Evolutionary conservation across 2,329 filamentous ascomycete species (phyloP), one percentile per base, ranked within the genome.

Genomic region (Fusarium burgessii): DNA sequence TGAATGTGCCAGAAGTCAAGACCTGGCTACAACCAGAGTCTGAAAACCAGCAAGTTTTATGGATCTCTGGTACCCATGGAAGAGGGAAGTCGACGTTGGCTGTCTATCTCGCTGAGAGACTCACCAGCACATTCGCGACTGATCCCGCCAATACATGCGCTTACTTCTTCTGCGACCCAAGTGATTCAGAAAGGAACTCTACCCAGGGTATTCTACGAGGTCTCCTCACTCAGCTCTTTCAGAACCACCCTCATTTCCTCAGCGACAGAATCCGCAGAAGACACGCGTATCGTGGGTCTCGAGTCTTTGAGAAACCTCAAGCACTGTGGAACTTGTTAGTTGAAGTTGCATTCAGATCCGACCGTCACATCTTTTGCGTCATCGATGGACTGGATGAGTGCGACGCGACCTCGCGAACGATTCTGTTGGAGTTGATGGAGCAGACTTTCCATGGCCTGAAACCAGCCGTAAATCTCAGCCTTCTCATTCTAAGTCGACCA

Each of bases 191-290:
- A 25, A 68, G 64, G n/a, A 68, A 64, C n/a, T 58, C 58, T n/a
- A 58, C 58, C 4, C 58, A 68, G 15, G 64, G 64, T 13, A 49
- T 68, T 12, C 35, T 68, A n/a, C 66, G 58, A 54, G 66, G 58
- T 7, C 13, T 68, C 11, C 64, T 68, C 25, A 64, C 58, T 9
- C 65, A 68, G n/a, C 45, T 68, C 10, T 64, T 68, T n/a, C 66
- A 68, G 32, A 67, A 67, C 11, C 62, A 68, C 14, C 45, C 64
- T 6, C 58, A 68, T 38, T 33, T 68, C 23, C 58, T 68, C 27
- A 68, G 64, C 42, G 64, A 68, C 40, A 68, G 66, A 33, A 68
- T 68, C n/a, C 58, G 64, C 41, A 58, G 58, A 40, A 58, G 64
- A 54, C 64, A 68, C 9, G 51, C 52, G 29, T 52, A 64, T 38